Conservation (phyloP, 257 asterid genomes). For the Scutellaria galericulata region DNA sequence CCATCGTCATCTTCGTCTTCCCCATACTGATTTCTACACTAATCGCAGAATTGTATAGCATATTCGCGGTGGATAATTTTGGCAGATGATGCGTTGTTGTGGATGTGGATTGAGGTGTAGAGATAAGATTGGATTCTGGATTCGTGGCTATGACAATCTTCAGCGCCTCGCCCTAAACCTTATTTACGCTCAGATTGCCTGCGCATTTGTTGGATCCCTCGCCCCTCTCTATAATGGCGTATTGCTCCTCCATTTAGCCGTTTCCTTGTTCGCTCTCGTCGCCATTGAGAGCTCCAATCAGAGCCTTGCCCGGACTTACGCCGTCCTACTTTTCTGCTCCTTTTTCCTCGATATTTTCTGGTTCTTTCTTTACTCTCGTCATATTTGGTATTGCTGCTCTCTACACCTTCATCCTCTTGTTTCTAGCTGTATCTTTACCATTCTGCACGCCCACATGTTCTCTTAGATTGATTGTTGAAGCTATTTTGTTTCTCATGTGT, state of each 20-base stretch:
- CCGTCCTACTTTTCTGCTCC: conserved; percentile 76
- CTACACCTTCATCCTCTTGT: not conserved
- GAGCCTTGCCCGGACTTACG: conserved; percentile 88
- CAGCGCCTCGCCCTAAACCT: conserved; percentile 73
- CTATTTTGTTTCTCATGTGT: not conserved
- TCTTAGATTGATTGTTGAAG: not conserved
- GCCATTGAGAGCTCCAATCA: conserved; percentile 95
- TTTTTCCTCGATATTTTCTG: conserved; percentile 76
- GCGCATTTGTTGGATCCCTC: conserved; percentile 85
- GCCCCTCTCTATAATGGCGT: conserved; percentile 84
- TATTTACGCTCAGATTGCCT: conserved; percentile 83
- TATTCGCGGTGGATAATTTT: not conserved
- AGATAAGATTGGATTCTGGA: conserved; percentile 58
- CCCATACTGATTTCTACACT: not conserved
- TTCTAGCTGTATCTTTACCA: not conserved
- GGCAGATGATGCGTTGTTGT: conserved; percentile 67
- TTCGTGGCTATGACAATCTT: conserved; percentile 78
- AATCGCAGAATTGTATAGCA: not conserved
- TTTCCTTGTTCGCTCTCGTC: conserved; percentile 83
- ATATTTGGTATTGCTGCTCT: conserved; percentile 56
- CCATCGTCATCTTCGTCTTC: conserved; percentile 4
- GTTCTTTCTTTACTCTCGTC: conserved; percentile 74
- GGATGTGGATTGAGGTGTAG: conserved; percentile 56
- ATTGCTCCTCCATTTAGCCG: conserved; percentile 65
- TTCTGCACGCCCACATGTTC: too few species aligned